Evolutionary conservation across 352 stramenopile genomes (phyloP).

Genomic region (Plasmopara viticola): DNA sequence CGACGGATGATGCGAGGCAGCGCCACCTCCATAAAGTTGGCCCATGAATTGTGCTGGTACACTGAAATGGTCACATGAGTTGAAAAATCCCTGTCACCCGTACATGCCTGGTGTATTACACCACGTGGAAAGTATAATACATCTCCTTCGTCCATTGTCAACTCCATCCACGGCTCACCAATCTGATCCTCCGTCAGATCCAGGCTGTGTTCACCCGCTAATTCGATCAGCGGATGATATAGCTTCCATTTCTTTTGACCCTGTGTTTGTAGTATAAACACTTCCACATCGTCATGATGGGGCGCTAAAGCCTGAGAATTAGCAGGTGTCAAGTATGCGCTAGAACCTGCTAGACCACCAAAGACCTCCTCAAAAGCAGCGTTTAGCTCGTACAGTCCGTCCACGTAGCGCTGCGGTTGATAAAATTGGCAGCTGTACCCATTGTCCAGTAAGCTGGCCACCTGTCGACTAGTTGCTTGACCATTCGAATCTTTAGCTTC

Average conservation of each 20-base stretch:
- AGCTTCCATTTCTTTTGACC: constrained; percentile 87
- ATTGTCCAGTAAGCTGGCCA: constrained; percentile 53
- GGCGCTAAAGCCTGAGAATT: constrained; percentile 77
- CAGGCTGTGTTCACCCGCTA: constrained; percentile 74
- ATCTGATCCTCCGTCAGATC: constrained; percentile 62
- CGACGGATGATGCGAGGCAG: constrained; percentile 70
- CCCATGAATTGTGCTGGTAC: constrained; percentile 87
- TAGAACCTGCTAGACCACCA: constrained; percentile 67
- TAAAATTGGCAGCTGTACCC: constrained; percentile 87
- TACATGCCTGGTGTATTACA: constrained; percentile 75
- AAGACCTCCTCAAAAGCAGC: constrained; percentile 75
- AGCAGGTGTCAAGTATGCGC: constrained; percentile 74
- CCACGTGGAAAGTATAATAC: constrained; percentile 82
- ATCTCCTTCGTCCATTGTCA: constrained; percentile 79
- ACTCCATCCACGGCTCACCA: constrained; percentile 72
- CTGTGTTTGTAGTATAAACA: constrained; percentile 83
- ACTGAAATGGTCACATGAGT: constrained; percentile 84
- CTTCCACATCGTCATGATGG: constrained; percentile 82
- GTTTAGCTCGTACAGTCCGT: constrained; percentile 69
- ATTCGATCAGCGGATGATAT: constrained; percentile 63
- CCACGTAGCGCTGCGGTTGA: constrained; percentile 78
- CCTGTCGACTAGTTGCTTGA: constrained; percentile 43
- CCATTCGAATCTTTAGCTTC: constrained; percentile 45
- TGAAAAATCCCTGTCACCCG: constrained; percentile 68
- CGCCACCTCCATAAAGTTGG: constrained; percentile 80